Percentiles rank a stretch among this genome's conserved stretches.
These are phyloP conservation scores for Penicillium sp. DNA, from an alignment of 2,329 filamentous ascomycete species.

Conservation along the genomic window DNA sequence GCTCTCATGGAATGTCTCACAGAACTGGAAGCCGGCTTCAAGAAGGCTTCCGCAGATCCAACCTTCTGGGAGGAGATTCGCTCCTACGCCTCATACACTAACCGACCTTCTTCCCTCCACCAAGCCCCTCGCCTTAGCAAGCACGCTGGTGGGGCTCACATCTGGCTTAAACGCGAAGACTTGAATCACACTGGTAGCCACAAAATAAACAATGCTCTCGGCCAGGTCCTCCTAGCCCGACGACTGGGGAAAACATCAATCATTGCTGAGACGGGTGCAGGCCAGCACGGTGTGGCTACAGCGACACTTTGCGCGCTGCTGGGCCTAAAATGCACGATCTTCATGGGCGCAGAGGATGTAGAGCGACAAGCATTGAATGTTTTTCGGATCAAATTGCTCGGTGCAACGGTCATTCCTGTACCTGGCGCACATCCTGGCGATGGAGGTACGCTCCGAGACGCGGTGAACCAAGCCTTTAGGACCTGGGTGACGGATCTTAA, in stretches of 20 bases:
- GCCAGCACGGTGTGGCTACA: slow-evolving; percentile 94
- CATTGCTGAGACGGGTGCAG: slow-evolving; percentile 94
- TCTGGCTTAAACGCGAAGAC: slow-evolving; percentile 97
- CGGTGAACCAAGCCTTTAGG: slow-evolving; percentile 90
- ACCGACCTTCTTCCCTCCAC: slow-evolving; percentile 85
- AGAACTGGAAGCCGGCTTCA: slow-evolving; percentile 86
- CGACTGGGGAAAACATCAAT: slow-evolving; percentile 92
- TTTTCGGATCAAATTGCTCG: slow-evolving; percentile 92
- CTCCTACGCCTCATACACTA: slow-evolving; percentile 92
- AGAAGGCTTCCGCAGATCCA: slow-evolving; percentile 79
- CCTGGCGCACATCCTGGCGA: slow-evolving; percentile 49
- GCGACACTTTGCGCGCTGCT: slow-evolving; percentile 97
- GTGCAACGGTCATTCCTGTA: slow-evolving; percentile 85
- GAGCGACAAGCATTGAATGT: slow-evolving; percentile 91
- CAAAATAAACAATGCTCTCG: slow-evolving; percentile 98
- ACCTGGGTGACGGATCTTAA: slow-evolving; percentile 88
- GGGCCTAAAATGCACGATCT: slow-evolving; percentile 94
- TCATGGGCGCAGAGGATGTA: slow-evolving; percentile 97
- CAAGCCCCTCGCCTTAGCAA: slow-evolving; percentile 82
- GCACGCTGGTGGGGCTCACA: slow-evolving; percentile 84
- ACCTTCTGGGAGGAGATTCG: slow-evolving; percentile 94
- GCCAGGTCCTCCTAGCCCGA: slow-evolving; percentile 85
- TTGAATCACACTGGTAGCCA: slow-evolving; percentile 95
- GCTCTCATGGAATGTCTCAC: slow-evolving; percentile 93
- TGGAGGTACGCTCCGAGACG: slow-evolving; percentile 79